Evolutionary conservation across 2,329 filamentous ascomycete genomes (phyloP).

Genomic region (Nothophoma quercina): DNA sequence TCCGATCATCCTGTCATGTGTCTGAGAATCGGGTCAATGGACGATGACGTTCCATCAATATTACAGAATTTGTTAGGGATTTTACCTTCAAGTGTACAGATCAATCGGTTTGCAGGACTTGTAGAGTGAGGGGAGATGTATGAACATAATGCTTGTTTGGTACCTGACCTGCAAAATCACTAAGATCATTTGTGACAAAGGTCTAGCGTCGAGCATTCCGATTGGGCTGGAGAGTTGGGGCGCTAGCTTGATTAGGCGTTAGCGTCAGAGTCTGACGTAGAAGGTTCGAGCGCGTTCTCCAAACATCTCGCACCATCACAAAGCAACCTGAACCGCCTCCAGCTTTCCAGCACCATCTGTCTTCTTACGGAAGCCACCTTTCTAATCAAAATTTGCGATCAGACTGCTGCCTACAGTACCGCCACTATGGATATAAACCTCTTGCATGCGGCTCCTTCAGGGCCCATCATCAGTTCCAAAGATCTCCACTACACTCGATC

Average conservation of each 20-base stretch:
- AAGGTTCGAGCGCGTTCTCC: conserved; percentile 32
- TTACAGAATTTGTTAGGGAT: too few species aligned
- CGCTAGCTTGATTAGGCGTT: background rate
- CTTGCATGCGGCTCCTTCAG: conserved; percentile 16
- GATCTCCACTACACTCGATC: conserved; percentile 31
- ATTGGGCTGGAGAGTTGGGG: too few species aligned
- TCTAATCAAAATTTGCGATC: conserved; percentile 37
- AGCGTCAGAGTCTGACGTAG: conserved; percentile 9
- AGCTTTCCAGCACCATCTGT: conserved; percentile 38
- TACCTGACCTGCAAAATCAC: too few species aligned
- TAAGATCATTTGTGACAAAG: too few species aligned
- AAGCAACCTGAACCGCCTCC: conserved; percentile 31
- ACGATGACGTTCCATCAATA: too few species aligned
- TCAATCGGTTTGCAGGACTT: too few species aligned
- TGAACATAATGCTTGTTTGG: too few species aligned
- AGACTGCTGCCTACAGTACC: conserved; percentile 33
- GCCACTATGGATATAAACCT: conserved; percentile 45
- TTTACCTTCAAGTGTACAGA: too few species aligned
- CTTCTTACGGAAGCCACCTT: conserved; percentile 37
- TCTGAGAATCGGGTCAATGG: too few species aligned
- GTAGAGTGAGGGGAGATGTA: too few species aligned
- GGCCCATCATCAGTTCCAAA: conserved; percentile 37
- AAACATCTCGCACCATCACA: conserved; percentile 34
- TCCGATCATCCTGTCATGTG: too few species aligned
- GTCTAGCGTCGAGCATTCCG: too few species aligned